These are phyloP conservation scores for Lentinula edodes DNA, from an alignment of 768 basidiomycete genomes.

Conservation along the genomic window DNA sequence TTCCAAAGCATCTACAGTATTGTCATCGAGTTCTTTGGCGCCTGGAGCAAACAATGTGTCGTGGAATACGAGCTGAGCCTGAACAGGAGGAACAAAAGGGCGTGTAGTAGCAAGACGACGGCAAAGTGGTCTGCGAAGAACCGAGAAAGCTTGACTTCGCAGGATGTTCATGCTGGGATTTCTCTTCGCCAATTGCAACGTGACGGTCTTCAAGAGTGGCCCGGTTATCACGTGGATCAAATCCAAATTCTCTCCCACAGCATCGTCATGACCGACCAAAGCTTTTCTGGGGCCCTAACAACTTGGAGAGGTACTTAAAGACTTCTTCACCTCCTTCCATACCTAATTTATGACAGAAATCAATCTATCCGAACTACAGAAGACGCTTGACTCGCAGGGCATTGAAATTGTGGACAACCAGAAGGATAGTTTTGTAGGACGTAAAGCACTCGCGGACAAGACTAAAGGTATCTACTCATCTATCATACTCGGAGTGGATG, in stretches of 20 bases:
- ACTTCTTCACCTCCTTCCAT: not conserved
- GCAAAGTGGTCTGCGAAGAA: constrained; percentile 16
- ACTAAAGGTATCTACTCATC: constrained; percentile 74
- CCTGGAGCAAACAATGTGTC: not conserved
- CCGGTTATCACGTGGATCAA: constrained; percentile 15
- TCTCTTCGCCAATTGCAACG: not conserved
- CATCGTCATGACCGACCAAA: constrained; percentile 43
- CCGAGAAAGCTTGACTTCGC: constrained; percentile 17
- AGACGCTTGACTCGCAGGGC: constrained; percentile 87
- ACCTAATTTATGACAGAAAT: constrained; percentile 49
- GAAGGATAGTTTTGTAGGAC: constrained; percentile 92
- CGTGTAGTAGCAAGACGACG: constrained; percentile 9
- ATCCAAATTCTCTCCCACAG: not conserved
- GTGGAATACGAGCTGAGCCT: constrained; percentile 19
- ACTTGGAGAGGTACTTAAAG: constrained; percentile 77
- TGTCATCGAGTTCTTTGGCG: constrained; percentile 8
- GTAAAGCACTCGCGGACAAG: constrained; percentile 91
- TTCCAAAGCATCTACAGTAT: constrained; percentile 1
- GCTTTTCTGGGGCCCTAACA: constrained; percentile 87
- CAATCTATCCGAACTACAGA: constrained; percentile 86
- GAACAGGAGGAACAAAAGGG: constrained; percentile 30
- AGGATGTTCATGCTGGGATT: constrained; percentile 20
- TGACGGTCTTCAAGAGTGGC: not conserved
- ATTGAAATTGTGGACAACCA: constrained; percentile 97
- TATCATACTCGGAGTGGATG: not conserved